Conservation (phyloP, 768 basidiomycete species). For the Russula sp. region DNA sequence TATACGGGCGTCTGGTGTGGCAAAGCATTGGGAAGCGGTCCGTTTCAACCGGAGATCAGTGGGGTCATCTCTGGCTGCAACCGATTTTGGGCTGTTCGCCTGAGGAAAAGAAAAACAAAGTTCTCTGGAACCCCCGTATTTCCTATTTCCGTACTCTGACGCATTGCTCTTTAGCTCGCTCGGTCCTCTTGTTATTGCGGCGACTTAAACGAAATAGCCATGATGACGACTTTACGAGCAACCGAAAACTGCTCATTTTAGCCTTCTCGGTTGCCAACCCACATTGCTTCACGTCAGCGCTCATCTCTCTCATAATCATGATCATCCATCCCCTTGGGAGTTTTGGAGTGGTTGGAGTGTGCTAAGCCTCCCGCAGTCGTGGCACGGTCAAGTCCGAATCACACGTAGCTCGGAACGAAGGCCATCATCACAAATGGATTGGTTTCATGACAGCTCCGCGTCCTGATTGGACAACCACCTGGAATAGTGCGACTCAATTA, state of each 20-base stretch:
- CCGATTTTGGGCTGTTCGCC: not conserved
- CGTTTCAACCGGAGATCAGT: not conserved
- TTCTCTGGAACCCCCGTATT: too few relatives aligned
- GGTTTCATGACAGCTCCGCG: not conserved
- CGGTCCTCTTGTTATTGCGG: not conserved
- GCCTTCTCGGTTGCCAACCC: conserved; percentile 13
- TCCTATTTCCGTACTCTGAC: too few relatives aligned
- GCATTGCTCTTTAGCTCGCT: not conserved
- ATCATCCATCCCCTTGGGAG: not conserved
- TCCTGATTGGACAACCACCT: not conserved
- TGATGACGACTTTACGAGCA: conserved; percentile 1
- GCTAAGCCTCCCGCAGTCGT: not conserved
- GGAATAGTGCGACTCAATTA: conserved; percentile 2
- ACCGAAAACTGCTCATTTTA: conserved; percentile 4
- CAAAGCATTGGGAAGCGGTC: not conserved
- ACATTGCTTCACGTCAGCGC: conserved; percentile 13
- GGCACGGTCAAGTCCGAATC: not conserved
- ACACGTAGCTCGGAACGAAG: not conserved
- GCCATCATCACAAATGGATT: conserved; percentile 1
- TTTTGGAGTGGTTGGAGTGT: not conserved
- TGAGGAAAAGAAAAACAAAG: too few relatives aligned
- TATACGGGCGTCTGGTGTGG: not conserved
- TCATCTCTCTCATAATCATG: too few relatives aligned
- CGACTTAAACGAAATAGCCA: not conserved
- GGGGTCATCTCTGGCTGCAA: not conserved